Evolutionary conservation across 805 yeast species (phyloP), one percentile per base, ranked within the genome.

Genomic region (Sugiyamaella mastotermitis): DNA sequence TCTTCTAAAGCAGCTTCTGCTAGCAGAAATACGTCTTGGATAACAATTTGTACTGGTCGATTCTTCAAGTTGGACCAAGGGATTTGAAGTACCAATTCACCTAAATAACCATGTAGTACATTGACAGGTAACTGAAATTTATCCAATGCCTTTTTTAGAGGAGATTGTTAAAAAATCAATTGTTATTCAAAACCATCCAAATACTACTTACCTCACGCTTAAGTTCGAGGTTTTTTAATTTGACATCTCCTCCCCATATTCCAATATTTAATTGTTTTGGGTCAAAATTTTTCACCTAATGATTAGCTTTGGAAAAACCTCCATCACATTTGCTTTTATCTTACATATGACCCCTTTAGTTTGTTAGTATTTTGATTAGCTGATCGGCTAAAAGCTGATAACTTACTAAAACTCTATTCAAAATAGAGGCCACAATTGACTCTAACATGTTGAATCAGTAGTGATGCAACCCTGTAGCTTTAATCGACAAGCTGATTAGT

Each of bases 171-270:
- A 31, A 19, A 25, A n/a, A 26, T 7, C 7, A 8, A 10, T 24
- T 5, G 7, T 10, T 31, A 31, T 21, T 21, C 9, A 16, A 17
- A 11, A 26, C 39, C 24, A 15, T 11, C 7, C 15, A 15, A 5
- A 5, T 27, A 9, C 15, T 16, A 41, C 64, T 32, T 42, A 62
- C 67, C 56, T 88, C 97, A 45, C 83, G 81, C 61, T 84, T 86
- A 42, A 92, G 66, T 41, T 80, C 72, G 45, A 94, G 71, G 56
- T 88, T 79, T 45, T 71, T 72, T 38, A 92, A 67, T 56, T 84
- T 84, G 21, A 88, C 97, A 66, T 92, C 97, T 25, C 99, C 99
- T 52, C 87, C 77, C 95, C 97, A 88, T 23, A 92, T 87, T 4
- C 97, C 98, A 39, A 92, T 88, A 51, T 92, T 88, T 53, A 92